Evolutionary conservation across 768 basidiomycete species (phyloP), one percentile per base, ranked within the genome.

Genomic region (Boletales sp.): DNA sequence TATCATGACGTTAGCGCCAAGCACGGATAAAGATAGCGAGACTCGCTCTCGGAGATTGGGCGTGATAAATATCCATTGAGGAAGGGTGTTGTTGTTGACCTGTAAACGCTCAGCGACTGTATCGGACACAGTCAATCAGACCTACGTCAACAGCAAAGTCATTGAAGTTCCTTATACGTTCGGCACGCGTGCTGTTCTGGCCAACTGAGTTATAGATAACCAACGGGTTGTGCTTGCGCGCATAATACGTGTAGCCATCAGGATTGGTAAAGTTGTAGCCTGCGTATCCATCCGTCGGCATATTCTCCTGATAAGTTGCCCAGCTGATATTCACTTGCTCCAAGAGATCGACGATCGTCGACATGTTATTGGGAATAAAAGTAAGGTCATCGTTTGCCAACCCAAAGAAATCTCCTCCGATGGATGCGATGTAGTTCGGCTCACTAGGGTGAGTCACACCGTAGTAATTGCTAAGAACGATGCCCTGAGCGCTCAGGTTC

Each of bases 11-110:
- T 57, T 10, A 51, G 43, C 29, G 9, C 31, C 36, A 21, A 5
- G 8, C 10, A 48, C 42, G 21, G 6, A 15, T 27, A 15, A 14
- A 24, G 47, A 10, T 8, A 30, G 18, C 4, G 40, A 8, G 15
- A 54, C 66, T 9, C 34, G 62, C 65, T 68, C 45, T 47, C 57
- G 60, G 10, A 81, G 68, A 61, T 86, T 85, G 12, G 84, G 84
- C 2, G 84, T 84, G 46, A 86, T 69, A 54, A 80, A 84, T 9
- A 72, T 54, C 80, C 82, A 85, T 47, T 84, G 82, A 11, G 82
- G 76, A 38, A 86, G 62, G 2, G 68, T 69, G 40, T 74, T 63
- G 9, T 74, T 73, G 19, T 72, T 54, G 34, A 66, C 15, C 64
- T 66, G 21, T 5, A 27, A 18, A 24, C 24, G 30, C 19, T 47